Base-by-base conservation (phyloP, 208 protist species). In the Wallacemonas sp. region DNA sequence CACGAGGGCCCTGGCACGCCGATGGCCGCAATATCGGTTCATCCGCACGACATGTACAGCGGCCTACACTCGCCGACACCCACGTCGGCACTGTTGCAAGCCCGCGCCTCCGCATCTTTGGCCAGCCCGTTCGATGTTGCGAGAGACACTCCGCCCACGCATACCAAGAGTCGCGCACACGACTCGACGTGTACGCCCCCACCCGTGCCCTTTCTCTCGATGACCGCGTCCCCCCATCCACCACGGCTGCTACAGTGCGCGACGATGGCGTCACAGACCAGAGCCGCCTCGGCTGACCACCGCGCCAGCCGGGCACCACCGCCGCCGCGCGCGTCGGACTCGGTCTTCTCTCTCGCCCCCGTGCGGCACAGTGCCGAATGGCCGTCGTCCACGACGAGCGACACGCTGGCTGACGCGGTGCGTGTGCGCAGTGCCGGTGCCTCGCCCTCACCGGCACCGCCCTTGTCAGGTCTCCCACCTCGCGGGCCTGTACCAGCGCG, bases 301-400 rank as follows among this genome's bases (percentile, higher is more conserved):
- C n/a, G n/a, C n/a, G n/a, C n/a, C n/a, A n/a, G n/a, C n/a, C n/a
- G n/a, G n/a, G 11, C 44, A 11, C n/a, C 44, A 8, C 11, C 44
- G n/a, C 44, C 10, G 16, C 16, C 7, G 5, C 44, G 44, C 1
- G 44, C 22, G 16, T 8, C n/a, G 7, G 44, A 25, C n/a, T 7
- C 8, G 12, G 44, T 50, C 22, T 55, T 55, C 26, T 55, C 48
- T 16, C 48, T 55, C 48, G 48, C 48, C 3, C 48, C 48, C 7
- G 48, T 55, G 48, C n/a, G 25, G 7, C 8, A 23, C 48, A 55
- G 48, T 32, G 48, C 48, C 25, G 48, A 32, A 23, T 32, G 2
- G 26, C 26, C 10, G 8, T 26, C 4, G 36, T 41, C 36, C 10
- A 14, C 36, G 36, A 16, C 36, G 10, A 41, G 36, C 14, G 36